Evolutionary conservation across 2,329 filamentous ascomycete genomes (phyloP), one percentile per base, ranked within the genome.

Genomic region (Hawksworthiomyces lignivorus): DNA sequence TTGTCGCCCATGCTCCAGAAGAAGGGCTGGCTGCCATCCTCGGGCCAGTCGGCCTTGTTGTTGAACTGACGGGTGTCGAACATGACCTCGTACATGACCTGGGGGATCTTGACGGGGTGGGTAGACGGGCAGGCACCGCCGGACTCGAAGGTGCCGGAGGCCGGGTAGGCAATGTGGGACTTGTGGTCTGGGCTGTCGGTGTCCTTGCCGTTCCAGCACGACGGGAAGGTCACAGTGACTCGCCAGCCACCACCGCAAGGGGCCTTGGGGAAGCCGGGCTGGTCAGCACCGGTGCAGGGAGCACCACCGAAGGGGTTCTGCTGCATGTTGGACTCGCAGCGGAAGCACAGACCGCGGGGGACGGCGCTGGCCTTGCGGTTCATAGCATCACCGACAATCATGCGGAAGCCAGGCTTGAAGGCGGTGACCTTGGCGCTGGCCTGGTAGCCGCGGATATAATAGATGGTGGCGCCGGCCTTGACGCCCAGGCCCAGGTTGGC

Each of bases 171-270:
- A 27, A 45, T 45, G 37, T 50, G 45, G 14, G 41, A 49, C 36
- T 64, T 60, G 51, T 69, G 65, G 49, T 68, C 63, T 3, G 64
- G 63, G 22, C 56, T 62, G 50, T 69, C 65, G 14, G 65, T 56
- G 47, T 66, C 65, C 45, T 57, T 57, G 35, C 65, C 65, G 43
- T 68, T 63, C 64, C 65, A 68, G 56, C 65, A 69, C 17, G 43
- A 46, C 15, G 60, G 60, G 51, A 68, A 68, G 32, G 64, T 60
- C 34, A 66, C 55, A 14, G 64, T 61, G 2, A 62, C 60, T 55
- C 65, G 63, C 44, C 66, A 67, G 20, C 65, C 64, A 10, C 60
- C 60, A 11, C 55, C 53, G 42, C 64, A 68, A 7, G 53, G 55
- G 32, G 54, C 50, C 2, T 52, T 44, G 34, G 63, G 63, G 53